Base-by-base conservation (phyloP, 305 asterid genomes). In the Andrographis paniculata region DNA sequence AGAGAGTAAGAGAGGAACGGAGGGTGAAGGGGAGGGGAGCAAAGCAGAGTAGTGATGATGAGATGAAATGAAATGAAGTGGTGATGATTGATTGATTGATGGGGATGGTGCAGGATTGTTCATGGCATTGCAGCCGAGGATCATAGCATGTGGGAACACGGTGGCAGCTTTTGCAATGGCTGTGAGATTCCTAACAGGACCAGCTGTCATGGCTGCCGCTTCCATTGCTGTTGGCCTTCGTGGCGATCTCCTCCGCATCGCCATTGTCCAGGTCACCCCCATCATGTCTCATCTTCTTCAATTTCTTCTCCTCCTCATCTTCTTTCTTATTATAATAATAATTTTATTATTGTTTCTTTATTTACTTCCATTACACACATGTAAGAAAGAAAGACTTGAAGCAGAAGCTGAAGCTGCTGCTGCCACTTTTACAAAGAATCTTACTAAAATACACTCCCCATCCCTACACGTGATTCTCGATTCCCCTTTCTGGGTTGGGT, bases 121-220 rank as follows among this genome's bases (percentile, higher is more conserved):
- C 67, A 77, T 80, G 92, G 92, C 87, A 13, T 69, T 80, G 59
- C 92, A 80, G 59, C 92, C 87, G 20, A 65, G 73, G 77, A 74
- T 80, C 14, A 80, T 80, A 50, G 91, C 91, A 69, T 77, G 91
- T 71, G 91, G 91, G 49, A 80, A 80, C 27, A 50, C 73, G 0
- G 79, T 77, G 55, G 91, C 91, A 58, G 56, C 79, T 37, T 77
- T 80, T 62, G 53, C 91, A 0, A 80, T 80, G 91, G 80, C 86
- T 38, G 86, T 80, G 50, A 80, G 91, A 74, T 80, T 80, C 74
- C 77, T 80, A 16, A 77, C 83, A 5, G 87, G 87, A 31, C 92
- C 92, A 45, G 92, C 92, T 55, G 87, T 80, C 61, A 80, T 80
- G 87, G 92, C 87, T 24, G 81, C 83, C 28, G 87, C 92, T 61